phyloP scores from a whole-genome alignment of 1,284 basidiomycete species.

The Ceratobasidium sp. region DNA sequence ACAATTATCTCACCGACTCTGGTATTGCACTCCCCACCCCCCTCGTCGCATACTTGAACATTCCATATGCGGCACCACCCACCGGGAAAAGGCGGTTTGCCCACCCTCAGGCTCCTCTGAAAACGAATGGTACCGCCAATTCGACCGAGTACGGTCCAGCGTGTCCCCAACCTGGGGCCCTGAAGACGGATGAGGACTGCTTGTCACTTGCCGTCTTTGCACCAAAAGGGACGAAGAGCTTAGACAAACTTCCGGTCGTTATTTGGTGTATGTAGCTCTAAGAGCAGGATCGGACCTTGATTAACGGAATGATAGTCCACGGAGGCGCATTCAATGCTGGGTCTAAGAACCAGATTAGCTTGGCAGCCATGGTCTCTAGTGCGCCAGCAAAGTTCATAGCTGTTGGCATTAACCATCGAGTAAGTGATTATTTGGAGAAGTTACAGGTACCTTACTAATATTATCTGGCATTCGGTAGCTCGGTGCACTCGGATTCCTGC shows the following conservation, averaged over 20 bases:
- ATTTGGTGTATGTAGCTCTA: conserved; percentile 1
- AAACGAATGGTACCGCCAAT: background rate
- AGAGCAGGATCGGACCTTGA: background rate
- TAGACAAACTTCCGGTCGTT: conserved; percentile 16
- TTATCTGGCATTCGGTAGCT: background rate
- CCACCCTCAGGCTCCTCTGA: conserved; percentile 7
- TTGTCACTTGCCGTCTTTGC: conserved; percentile 13
- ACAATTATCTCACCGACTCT: conserved; percentile 20
- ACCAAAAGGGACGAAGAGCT: conserved; percentile 1
- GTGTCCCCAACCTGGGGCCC: conserved; percentile 11
- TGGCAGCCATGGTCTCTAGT: conserved; percentile 12
- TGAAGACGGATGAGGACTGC: conserved; percentile 12
- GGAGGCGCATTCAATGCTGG: conserved; percentile 28
- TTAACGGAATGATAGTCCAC: background rate
- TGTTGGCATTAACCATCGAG: conserved; percentile 21
- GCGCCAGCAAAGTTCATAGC: conserved; percentile 5
- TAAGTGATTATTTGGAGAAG: background rate
- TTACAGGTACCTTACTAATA: background rate
- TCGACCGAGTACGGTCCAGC: conserved; percentile 9
- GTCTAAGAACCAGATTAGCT: conserved; percentile 2
- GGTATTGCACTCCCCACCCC: background rate
- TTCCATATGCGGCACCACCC: conserved; percentile 36
- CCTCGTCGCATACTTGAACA: conserved; percentile 23
- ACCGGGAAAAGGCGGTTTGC: conserved; percentile 18
- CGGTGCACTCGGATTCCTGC: conserved; percentile 22